Evolutionary conservation across 106 monocot species (phyloP).

Genomic region (Dioscorea zingiberensis): DNA sequence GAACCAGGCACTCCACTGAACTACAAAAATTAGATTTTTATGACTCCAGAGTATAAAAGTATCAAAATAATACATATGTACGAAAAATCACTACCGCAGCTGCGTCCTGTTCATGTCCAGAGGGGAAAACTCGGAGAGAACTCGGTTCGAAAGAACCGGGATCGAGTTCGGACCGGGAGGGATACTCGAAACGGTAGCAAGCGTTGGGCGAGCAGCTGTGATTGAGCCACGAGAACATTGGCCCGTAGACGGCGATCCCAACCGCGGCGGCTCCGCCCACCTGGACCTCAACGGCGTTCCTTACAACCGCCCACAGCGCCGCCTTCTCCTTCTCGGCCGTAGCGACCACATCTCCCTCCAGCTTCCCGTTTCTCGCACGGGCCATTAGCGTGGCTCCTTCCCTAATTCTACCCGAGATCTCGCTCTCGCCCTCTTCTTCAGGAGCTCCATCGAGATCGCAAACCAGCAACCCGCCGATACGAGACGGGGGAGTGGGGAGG

Average conservation of each 20-base stretch:
- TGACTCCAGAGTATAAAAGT: too few relatives aligned
- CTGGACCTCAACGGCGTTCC: conserved; percentile 82
- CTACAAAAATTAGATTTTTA: too few relatives aligned
- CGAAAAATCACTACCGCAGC: conserved; percentile 3
- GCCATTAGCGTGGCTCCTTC: conserved; percentile 45
- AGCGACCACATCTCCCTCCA: neutral
- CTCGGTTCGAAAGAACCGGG: neutral
- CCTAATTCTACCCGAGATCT: conserved; percentile 29
- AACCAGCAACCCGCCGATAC: conserved; percentile 47
- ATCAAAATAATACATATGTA: too few relatives aligned
- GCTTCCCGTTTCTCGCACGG: conserved; percentile 7
- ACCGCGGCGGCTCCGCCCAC: conserved; percentile 27
- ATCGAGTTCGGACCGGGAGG: neutral
- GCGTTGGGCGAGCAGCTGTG: conserved; percentile 86
- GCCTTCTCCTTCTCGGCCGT: conserved; percentile 23
- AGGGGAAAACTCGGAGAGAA: conserved; percentile 22
- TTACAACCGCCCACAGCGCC: conserved; percentile 53
- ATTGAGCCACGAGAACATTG: conserved; percentile 83
- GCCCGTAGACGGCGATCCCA: conserved; percentile 63
- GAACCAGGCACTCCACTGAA: conserved; percentile 47
- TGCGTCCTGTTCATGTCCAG: conserved; percentile 4
- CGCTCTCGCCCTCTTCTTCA: conserved; percentile 28
- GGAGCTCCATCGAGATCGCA: conserved; percentile 16
- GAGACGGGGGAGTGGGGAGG: neutral
- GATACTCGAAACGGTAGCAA: conserved; percentile 55